Evolutionary conservation across 2,329 filamentous ascomycete species (phyloP).

Genomic region (Sporothrix euskadiensis): DNA sequence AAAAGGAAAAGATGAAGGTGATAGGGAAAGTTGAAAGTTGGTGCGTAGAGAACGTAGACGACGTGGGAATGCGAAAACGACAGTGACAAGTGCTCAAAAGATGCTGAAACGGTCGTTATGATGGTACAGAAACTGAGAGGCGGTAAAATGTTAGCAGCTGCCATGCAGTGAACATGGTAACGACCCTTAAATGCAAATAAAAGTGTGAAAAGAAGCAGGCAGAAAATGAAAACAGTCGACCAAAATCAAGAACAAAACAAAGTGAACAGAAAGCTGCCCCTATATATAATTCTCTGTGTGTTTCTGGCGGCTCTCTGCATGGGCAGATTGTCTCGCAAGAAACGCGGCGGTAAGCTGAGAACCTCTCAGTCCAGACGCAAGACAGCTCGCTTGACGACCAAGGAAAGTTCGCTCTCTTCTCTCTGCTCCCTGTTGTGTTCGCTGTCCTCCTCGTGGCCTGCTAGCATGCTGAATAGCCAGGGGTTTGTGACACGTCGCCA

Average conservation of each 20-base stretch:
- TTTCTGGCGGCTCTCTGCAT: not conserved
- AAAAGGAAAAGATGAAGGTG: slow-evolving; percentile 14
- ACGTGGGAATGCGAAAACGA: slow-evolving; percentile 19
- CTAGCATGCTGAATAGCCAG: not conserved
- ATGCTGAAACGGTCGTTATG: slow-evolving; percentile 20
- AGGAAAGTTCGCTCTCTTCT: not conserved
- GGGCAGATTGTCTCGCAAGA: not conserved
- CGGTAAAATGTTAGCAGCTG: not conserved
- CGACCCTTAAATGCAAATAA: slow-evolving; percentile 10
- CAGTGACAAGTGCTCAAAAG: slow-evolving; percentile 21
- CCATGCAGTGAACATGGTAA: not conserved
- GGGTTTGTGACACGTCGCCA: not conserved
- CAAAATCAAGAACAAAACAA: not conserved
- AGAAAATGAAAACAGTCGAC: not conserved
- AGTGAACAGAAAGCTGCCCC: not conserved
- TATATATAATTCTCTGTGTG: not conserved
- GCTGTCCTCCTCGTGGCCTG: not conserved
- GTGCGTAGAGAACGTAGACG: slow-evolving; percentile 18
- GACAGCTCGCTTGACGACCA: slow-evolving; percentile 12
- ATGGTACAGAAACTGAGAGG: slow-evolving; percentile 13
- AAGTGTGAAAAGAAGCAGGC: not conserved
- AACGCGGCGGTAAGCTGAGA: not conserved
- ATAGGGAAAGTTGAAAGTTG: not conserved
- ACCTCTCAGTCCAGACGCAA: not conserved
- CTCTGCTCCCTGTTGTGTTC: not conserved